phyloP scores from a whole-genome alignment of 2,329 filamentous ascomycete genomes.

The Ramichloridium luteum region DNA sequence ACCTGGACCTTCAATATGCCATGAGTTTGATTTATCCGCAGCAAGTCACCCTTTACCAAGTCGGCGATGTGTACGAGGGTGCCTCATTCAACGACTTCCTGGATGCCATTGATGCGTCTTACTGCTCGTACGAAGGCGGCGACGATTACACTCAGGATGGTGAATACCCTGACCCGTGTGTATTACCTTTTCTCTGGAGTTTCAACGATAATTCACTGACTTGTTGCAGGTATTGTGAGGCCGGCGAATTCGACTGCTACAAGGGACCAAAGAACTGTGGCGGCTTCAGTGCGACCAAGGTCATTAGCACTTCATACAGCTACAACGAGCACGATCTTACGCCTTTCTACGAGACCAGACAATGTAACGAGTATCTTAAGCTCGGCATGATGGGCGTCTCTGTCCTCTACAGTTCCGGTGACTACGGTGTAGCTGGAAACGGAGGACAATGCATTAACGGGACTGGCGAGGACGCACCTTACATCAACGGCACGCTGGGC shows the following conservation, averaged over 20 bases:
- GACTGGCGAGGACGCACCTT: constrained; percentile 16
- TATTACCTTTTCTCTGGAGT: no score
- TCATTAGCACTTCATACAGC: constrained; percentile 44
- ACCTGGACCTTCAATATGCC: constrained; percentile 44
- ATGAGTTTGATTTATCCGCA: constrained; percentile 42
- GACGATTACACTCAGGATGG: constrained; percentile 35
- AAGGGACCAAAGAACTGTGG: constrained; percentile 36
- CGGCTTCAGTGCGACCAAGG: constrained; percentile 35
- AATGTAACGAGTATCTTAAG: constrained; percentile 48
- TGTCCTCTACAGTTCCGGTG: constrained; percentile 42
- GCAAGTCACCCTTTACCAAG: constrained; percentile 20
- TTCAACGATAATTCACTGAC: no score
- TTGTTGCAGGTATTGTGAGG: no score
- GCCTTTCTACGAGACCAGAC: constrained; percentile 37
- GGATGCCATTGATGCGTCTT: constrained; percentile 36
- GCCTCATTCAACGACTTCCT: constrained; percentile 28
- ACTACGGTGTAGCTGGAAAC: constrained; percentile 28
- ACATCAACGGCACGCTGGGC: constrained; percentile 16
- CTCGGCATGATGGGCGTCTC: constrained; percentile 38
- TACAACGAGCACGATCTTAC: constrained; percentile 42
- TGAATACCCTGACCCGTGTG: constrained; percentile 35
- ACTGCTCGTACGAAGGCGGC: constrained; percentile 27
- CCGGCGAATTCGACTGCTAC: constrained; percentile 25
- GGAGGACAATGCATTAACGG: constrained; percentile 20
- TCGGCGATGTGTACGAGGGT: constrained; percentile 18